Conservation (phyloP, 225 moss, liverwort and hornwort genomes). For the Straminergon stramineum region DNA sequence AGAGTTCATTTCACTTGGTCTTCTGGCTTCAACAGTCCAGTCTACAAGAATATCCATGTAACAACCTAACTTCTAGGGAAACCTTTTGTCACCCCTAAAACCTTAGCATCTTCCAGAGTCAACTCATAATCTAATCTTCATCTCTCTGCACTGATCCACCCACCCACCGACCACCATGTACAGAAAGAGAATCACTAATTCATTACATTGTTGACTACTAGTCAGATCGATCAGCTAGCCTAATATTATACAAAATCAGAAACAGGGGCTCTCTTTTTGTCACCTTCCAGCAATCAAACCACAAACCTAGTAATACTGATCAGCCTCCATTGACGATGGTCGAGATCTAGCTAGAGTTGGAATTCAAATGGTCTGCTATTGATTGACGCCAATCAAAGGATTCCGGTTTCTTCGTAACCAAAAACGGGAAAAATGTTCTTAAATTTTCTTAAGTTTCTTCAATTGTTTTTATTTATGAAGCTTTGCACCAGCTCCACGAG, state of each 20-base stretch:
- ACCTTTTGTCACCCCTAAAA: background rate
- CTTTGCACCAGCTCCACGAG: constrained; percentile 12
- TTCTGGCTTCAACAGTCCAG: background rate
- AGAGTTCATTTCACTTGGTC: background rate
- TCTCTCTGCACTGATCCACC: background rate
- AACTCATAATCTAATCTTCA: background rate
- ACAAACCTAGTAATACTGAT: background rate
- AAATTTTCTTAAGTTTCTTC: background rate
- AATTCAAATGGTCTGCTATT: background rate
- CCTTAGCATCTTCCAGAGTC: background rate
- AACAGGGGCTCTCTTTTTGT: background rate
- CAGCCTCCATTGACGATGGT: background rate
- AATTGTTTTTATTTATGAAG: background rate
- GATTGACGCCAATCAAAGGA: background rate
- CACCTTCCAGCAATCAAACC: background rate
- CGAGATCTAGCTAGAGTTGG: background rate
- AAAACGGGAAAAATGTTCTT: background rate
- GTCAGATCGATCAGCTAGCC: background rate
- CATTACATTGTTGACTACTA: background rate
- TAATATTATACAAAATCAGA: background rate
- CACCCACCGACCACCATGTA: background rate
- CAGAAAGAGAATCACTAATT: background rate
- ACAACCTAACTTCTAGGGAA: background rate
- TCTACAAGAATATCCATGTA: constrained; percentile 6
- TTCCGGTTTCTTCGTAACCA: background rate